Evolutionary conservation across 768 basidiomycete species (phyloP).

Genomic region (Plicaturopsis crispa): DNA sequence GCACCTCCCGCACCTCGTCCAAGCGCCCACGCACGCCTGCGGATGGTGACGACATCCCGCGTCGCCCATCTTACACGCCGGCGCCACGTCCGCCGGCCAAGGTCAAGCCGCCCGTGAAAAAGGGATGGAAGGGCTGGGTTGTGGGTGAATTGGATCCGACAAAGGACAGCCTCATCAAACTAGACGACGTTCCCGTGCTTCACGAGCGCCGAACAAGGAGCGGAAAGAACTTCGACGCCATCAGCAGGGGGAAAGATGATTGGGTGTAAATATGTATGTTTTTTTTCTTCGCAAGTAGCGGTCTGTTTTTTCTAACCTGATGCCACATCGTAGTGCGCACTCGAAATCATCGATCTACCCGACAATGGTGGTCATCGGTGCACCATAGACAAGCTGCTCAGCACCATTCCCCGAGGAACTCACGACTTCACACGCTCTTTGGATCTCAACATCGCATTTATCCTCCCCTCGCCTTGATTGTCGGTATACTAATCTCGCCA

Average conservation of each 20-base stretch:
- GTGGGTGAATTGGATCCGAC: constrained; percentile 72
- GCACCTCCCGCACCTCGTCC: constrained; percentile 70
- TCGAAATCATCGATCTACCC: constrained; percentile 18
- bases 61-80: constrained; percentile 15
- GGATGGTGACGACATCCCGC: constrained; percentile 40
- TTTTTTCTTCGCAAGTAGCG: constrained; percentile 29
- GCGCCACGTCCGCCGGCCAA: constrained; percentile 39
- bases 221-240: constrained; percentile 80
- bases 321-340: constrained; percentile 15
- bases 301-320: constrained; percentile 40
- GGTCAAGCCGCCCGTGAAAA: constrained; percentile 57
- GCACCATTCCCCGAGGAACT: too few species aligned
- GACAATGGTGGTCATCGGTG: too few species aligned
- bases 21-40: constrained; percentile 73
- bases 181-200: constrained; percentile 64
- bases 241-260: constrained; percentile 66
- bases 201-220: constrained; percentile 75
- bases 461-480: too few species aligned
- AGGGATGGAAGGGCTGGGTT: constrained; percentile 91
- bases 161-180: constrained; percentile 74
- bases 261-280: constrained; percentile 60
- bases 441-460: too few species aligned
- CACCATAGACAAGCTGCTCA: too few species aligned
- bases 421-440: too few species aligned
- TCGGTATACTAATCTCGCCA: too few species aligned